A percentile compares a stretch with the other conserved stretches of the same genome.
These are phyloP conservation scores for Penicillium verrucosum DNA, from an alignment of 2,329 filamentous ascomycete species.

Conservation along the genomic window DNA sequence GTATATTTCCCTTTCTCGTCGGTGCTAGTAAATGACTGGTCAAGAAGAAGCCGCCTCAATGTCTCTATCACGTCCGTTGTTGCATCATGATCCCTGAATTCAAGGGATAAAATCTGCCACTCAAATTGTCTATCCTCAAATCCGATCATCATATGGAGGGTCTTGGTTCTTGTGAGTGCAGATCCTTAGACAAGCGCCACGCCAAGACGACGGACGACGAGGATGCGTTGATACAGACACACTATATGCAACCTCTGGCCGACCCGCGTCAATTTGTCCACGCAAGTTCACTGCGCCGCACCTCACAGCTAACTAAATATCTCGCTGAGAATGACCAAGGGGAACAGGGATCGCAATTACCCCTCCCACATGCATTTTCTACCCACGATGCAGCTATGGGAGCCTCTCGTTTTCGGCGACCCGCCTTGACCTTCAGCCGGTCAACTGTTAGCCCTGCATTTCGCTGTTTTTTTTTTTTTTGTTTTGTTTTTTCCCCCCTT, in stretches of 20 bases:
- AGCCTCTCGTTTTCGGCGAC: constrained; percentile 11
- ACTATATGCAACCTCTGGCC: constrained; percentile 13
- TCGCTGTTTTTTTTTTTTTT: constrained; percentile 3
- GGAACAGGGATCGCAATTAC: constrained; percentile 4
- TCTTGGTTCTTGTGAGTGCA: constrained; percentile 12
- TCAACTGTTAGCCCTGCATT: constrained; percentile 13
- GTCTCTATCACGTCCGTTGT: background rate
- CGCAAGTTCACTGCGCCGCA: constrained; percentile 26
- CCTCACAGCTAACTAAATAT: constrained; percentile 3
- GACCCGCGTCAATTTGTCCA: constrained; percentile 15
- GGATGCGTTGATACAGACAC: constrained; percentile 14
- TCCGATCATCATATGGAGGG: constrained; percentile 4
- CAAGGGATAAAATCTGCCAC: background rate
- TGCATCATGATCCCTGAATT: background rate
- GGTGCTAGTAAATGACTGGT: background rate
- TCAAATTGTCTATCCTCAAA: background rate
- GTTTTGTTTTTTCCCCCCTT: background rate
- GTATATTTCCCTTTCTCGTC: constrained; percentile 3
- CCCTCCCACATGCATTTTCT: constrained; percentile 17
- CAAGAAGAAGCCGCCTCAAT: background rate
- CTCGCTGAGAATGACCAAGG: constrained; percentile 11
- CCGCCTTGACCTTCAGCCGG: constrained; percentile 1
- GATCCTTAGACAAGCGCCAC: constrained; percentile 30
- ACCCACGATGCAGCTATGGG: constrained; percentile 16
- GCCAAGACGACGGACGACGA: constrained; percentile 31